These are phyloP conservation scores for Oryza longistaminata DNA, from an alignment of 176 grass and related monocot genomes.

Conservation along the genomic window DNA sequence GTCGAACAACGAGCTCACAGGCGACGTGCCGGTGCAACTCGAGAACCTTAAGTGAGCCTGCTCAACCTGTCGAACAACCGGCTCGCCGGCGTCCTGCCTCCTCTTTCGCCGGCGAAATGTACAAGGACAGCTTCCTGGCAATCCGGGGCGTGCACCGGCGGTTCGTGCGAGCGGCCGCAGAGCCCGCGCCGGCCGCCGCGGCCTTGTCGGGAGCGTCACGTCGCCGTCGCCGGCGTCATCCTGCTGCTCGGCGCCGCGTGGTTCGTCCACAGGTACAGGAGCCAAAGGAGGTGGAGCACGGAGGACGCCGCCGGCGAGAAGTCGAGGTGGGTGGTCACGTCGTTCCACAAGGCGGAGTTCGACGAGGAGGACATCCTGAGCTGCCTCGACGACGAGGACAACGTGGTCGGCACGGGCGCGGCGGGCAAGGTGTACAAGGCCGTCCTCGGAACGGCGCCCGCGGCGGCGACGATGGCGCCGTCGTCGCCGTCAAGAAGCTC, in stretches of 20 bases:
- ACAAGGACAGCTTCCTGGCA: slow-evolving; percentile 68
- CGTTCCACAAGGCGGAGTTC: slow-evolving; percentile 64
- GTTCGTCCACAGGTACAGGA: slow-evolving; percentile 37
- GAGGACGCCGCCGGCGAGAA: slow-evolving; percentile 3
- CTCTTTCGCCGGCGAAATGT: slow-evolving; percentile 47
- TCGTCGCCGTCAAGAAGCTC: slow-evolving; percentile 59
- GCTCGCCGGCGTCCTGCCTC: slow-evolving; percentile 58
- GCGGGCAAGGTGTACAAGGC: slow-evolving; percentile 69
- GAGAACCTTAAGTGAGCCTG: slow-evolving; percentile 69
- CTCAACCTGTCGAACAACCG: slow-evolving; percentile 79
- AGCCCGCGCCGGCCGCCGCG: not conserved
- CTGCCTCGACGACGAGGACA: slow-evolving; percentile 60
- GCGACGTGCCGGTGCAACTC: slow-evolving; percentile 56
- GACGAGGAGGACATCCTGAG: slow-evolving; percentile 52
- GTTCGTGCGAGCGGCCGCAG: not conserved
- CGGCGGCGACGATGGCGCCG: slow-evolving; percentile 19
- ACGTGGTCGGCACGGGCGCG: slow-evolving; percentile 57
- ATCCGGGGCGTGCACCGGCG: slow-evolving; percentile 50
- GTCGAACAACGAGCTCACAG: slow-evolving; percentile 60
- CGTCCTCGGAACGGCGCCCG: slow-evolving; percentile 19
- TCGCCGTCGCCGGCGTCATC: slow-evolving; percentile 16
- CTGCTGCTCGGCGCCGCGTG: slow-evolving; percentile 42
- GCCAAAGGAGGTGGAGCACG: not conserved
- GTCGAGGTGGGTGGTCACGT: slow-evolving; percentile 45
- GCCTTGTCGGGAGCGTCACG: slow-evolving; percentile 6